Evolutionary conservation across 2,329 filamentous ascomycete genomes (phyloP).

Genomic region (Aspergillus awamori): DNA sequence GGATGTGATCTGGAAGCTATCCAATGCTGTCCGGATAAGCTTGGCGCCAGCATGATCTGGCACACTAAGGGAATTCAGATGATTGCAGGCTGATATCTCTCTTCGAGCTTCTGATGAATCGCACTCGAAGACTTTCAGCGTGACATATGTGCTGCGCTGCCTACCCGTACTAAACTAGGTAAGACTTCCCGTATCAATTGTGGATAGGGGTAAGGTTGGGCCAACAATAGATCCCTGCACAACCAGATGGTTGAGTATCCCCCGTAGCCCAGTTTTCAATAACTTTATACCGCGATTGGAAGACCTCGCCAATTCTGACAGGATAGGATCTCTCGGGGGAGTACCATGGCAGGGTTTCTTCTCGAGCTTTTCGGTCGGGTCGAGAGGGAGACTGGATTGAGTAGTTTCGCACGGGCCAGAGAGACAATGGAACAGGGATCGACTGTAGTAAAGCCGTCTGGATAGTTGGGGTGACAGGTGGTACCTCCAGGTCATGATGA

Average conservation of each 20-base stretch:
- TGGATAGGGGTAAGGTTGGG: neutral
- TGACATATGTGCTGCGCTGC: neutral
- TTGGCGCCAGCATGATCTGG: conserved; percentile 5
- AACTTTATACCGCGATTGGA: conserved; percentile 21
- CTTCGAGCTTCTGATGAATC: conserved; percentile 4
- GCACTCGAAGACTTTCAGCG: conserved; percentile 20
- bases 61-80: neutral
- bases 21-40: conserved; percentile 1
- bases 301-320: conserved; percentile 18
- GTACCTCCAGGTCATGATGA: neutral
- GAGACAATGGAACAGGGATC: neutral
- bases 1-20: conserved; percentile 7
- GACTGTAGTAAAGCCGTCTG: neutral
- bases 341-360: conserved; percentile 19
- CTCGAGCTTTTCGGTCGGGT: conserved; percentile 13
- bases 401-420: neutral
- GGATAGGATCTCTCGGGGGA: conserved; percentile 14
- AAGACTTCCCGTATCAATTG: neutral
- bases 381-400: neutral
- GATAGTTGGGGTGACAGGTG: neutral
- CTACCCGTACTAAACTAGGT: neutral
- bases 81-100: neutral
- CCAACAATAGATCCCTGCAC: neutral
- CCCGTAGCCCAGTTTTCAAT: conserved; percentile 19
- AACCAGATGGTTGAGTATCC: conserved; percentile 17